Evolutionary conservation across 495 filamentous ascomycete species (phyloP), one percentile per base, ranked within the genome.

Genomic region (Xylaria palmicola): DNA sequence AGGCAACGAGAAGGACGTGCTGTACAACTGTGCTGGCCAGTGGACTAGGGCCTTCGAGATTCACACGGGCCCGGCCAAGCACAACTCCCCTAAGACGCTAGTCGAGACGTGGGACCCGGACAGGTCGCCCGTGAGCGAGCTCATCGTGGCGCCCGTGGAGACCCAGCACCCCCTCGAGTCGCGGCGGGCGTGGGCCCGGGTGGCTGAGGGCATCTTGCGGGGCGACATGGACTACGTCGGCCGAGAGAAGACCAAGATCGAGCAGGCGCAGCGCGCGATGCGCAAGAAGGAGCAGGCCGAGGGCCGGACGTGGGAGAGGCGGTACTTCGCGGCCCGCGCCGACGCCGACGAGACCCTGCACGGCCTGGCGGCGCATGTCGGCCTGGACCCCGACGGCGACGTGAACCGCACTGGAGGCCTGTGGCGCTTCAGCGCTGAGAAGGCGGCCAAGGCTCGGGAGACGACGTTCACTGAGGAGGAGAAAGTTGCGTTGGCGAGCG

Each of bases 41-140:
- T 98, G 95, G 95, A 93, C 87, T 22, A 90, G 92, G 59, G 78
- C 70, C 10, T 97, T 97, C 74, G 84, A 80, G 27, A 89, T 98
- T 67, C 87, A 89, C 68, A 81, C 90, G 20, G 84, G 86, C 37
- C 80, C 85, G 26, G 80, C 79, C 37, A 95, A 94, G 75, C 80
- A 83, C 36, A 79, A 77, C 59, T 71, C 70, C 52, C 63, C 69
- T 27, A 65, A 69, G 47, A 77, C 72, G 12, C 83, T 81, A 15
- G 64, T 97, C 50, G 90, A 90, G 8, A 79, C 74, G 0, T 93
- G 89, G 81, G 81, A 88, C 60, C 85, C 90, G 24, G 82, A 81
- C 30, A 77, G 78, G 7, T 75, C 72, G 7, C 81, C 81, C n/a
- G 85, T 79, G 20, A 88, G 88, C 10, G 83, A 90, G 7, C 83